These are phyloP conservation scores for Bipolaris oryzae DNA, from an alignment of 2,329 filamentous ascomycete species.

Conservation along the genomic window DNA sequence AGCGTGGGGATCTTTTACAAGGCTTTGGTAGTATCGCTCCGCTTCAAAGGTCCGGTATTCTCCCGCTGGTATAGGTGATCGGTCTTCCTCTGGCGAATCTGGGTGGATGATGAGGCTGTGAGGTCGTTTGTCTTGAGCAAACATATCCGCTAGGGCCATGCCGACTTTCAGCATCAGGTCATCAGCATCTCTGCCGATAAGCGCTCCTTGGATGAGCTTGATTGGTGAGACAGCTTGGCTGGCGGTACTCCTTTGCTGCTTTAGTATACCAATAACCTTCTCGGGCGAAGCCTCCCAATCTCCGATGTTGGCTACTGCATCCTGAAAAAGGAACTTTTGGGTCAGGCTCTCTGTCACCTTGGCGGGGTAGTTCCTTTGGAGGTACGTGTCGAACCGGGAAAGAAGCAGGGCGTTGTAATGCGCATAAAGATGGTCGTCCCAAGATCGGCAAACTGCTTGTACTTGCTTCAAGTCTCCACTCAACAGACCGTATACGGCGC, in stretches of 20 bases:
- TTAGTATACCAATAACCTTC: slow-evolving; percentile 66
- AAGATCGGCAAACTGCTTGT: slow-evolving; percentile 74
- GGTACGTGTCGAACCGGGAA: slow-evolving; percentile 76
- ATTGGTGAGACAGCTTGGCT: slow-evolving; percentile 68
- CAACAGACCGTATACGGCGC: slow-evolving; percentile 88
- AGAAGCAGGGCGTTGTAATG: slow-evolving; percentile 87
- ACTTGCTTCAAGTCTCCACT: slow-evolving; percentile 82
- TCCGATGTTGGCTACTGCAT: slow-evolving; percentile 68
- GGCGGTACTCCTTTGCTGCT: slow-evolving; percentile 61
- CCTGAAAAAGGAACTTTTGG: slow-evolving; percentile 67
- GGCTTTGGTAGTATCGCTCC: slow-evolving; percentile 35
- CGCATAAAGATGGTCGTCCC: slow-evolving; percentile 87
- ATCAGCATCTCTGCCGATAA: slow-evolving; percentile 67
- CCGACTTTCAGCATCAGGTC: slow-evolving; percentile 54
- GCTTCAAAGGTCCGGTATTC: slow-evolving; percentile 28
- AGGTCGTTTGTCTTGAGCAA: slow-evolving; percentile 35
- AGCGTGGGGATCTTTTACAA: slow-evolving; percentile 51
- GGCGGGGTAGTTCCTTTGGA: slow-evolving; percentile 60
- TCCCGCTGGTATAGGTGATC: slow-evolving; percentile 26
- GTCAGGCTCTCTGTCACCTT: slow-evolving; percentile 61
- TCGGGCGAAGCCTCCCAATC: slow-evolving; percentile 58
- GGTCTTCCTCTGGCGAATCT: slow-evolving; percentile 26
- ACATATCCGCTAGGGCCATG: slow-evolving; percentile 49
- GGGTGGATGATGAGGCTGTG: slow-evolving; percentile 43
- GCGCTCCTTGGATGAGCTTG: slow-evolving; percentile 77